A percentile compares a stretch with the other conserved stretches of the same genome.
Conservation (phyloP, 2,329 filamentous ascomycete species). For the Raffaelea deltoideospora region DNA sequence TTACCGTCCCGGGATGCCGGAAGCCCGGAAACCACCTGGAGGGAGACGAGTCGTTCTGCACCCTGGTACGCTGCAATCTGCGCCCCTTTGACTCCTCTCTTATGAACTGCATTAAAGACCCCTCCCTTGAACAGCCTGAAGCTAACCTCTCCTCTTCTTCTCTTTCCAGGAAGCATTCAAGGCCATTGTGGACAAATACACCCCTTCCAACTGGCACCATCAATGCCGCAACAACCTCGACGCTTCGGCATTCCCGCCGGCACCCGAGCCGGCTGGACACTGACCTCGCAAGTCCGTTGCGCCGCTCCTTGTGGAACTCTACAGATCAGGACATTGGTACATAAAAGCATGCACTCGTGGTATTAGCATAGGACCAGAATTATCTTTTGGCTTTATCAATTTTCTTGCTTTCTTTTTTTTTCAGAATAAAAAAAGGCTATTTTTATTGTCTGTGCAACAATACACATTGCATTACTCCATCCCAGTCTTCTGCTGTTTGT, state of each 20-base stretch:
- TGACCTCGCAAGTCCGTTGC: too few species aligned
- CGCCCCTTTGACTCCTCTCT: background rate
- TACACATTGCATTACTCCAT: too few species aligned
- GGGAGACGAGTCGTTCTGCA: conserved; percentile 82
- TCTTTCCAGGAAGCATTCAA: conserved; percentile 84
- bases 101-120: too few species aligned
- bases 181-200: conserved; percentile 77
- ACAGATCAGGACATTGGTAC: too few species aligned
- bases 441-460: too few species aligned
- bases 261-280: conserved; percentile 37
- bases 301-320: too few species aligned
- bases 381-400: too few species aligned
- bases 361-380: conserved; percentile 19
- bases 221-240: conserved; percentile 32
- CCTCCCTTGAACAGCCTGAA: background rate
- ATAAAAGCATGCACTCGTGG: background rate
- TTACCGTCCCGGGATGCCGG: conserved; percentile 71
- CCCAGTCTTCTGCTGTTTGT: too few species aligned
- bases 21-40: conserved; percentile 65
- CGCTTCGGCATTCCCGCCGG: conserved; percentile 27
- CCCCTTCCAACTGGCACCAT: conserved; percentile 60
- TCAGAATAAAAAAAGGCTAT: too few species aligned
- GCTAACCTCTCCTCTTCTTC: conserved; percentile 3
- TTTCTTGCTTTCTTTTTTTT: too few species aligned
- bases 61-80: conserved; percentile 41